Evolutionary conservation across 2,329 filamentous ascomycete species (phyloP), one percentile per base, ranked within the genome.

Genomic region (Aspergillus pseudoterreus): DNA sequence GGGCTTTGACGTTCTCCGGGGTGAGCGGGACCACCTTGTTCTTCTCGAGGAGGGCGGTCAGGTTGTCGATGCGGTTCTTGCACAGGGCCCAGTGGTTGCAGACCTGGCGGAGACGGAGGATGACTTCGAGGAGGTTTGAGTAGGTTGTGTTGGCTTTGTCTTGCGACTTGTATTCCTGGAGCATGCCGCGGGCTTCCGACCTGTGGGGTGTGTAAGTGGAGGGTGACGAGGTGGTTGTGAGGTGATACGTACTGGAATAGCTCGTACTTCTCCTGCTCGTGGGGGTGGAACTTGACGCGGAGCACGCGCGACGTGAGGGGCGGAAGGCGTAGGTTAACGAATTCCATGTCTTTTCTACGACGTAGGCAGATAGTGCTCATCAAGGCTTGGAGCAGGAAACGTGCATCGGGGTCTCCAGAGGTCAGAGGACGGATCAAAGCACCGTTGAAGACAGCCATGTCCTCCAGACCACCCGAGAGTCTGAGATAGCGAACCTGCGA

Each of bases 1-100:
- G 75, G 10, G 89, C 82, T 17, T 78, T 78, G 19, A 81, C 75
- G 63, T 92, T 95, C 67, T 90, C 85, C 0, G 82, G 78, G 2
- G 83, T 92, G 21, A 95, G 76, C 0, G 81, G 78, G 0, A 95
- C 85, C 1, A 86, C 76, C 44, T 83, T 81, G 58, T 87, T 77
- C 14, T 82, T 78, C 41, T 89, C 86, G 2, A 95, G 77, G 2
- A 88, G 75, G 17, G 81, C 76, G 64, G 92, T 77, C 19, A 95
- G 78, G n/a, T 84, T 82, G 9, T 82, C 80, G n/a, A 95, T 79
- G 11, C 88, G 84, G 30, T 87, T 79, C 45, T 85, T 86, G 63
- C 88, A 90, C 10, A 96, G 79, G 8, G 86, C 85, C 89, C 90
- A 95, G 67, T 95, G 91, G 58, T 92, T 91, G 71, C 91, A 96